Evolutionary conservation across 352 stramenopile genomes (phyloP), one percentile per base, ranked within the genome.

Genomic region (Stramenopiles sp.): DNA sequence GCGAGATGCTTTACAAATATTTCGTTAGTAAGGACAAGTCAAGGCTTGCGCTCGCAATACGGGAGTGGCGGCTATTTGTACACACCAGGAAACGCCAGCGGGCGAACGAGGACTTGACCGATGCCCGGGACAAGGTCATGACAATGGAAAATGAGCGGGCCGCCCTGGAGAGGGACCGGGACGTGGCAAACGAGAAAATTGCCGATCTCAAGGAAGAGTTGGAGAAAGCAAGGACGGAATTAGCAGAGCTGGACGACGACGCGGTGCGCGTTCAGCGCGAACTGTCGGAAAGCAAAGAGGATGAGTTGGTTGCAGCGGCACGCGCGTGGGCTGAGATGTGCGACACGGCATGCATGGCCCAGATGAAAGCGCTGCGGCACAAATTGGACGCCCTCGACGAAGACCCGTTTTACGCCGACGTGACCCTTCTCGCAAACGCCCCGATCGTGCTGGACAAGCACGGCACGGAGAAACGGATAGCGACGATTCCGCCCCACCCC

Each of bases 221-320:
- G 35, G 53, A 71, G 2, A 6, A 35, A 35, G 53, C 53, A 2
- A 31, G 35, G 35, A 71, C 33, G 12, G 53, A 71, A 6, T 6
- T 71, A 2, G 53, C 53, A 2, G 2, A 6, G 33, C 35, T 71
- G 12, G 53, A 71, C 35, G 53, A 71, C 6, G 53, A 71, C 33
- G 53, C 53, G 33, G 53, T 71, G 33, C 33, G 12, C 4, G 53
- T 71, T 4, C 53, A 71, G 35, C 53, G 53, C 12, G 53, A 71
- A 71, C 33, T 71, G 33, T 31, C 53, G 4, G 53, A 71, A 71
- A 71, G 53, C 12, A 71, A 71, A 71, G 53, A 71, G 35, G 53
- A 31, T 71, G 53, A 71, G 1, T 6, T 71, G 6, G 35, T 33
- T 71, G 53, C 53, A 2, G 53, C 53, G 12, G 53, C 53, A 6